Percentiles rank a stretch among this genome's conserved stretches.
Conservation (phyloP, 2,329 filamentous ascomycete species). For the Capronia americana region DNA sequence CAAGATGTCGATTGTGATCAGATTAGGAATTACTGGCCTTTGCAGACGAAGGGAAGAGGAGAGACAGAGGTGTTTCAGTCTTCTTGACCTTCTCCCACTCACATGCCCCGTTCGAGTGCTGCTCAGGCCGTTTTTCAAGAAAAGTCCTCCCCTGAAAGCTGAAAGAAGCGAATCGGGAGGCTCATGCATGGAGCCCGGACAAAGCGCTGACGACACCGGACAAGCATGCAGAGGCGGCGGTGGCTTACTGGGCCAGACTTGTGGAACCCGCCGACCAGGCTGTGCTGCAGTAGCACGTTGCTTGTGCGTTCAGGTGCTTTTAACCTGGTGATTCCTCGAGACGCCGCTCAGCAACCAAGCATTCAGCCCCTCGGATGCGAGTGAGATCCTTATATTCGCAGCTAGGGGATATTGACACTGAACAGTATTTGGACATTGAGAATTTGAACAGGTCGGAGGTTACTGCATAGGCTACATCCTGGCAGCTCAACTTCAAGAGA, state of each 20-base stretch:
- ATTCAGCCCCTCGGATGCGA: background rate
- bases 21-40: constrained; percentile 3
- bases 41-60: constrained; percentile 16
- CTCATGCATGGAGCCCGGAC: background rate
- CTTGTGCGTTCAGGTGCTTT: too few species aligned
- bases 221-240: background rate
- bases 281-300: background rate
- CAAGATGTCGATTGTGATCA: constrained; percentile 5
- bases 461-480: background rate
- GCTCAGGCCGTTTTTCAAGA: constrained; percentile 14
- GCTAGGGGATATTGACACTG: background rate
- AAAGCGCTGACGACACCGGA: constrained; percentile 17
- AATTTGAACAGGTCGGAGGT: background rate
- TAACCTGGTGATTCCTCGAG: too few species aligned
- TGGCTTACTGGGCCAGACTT: background rate
- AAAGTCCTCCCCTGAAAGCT: constrained; percentile 22
- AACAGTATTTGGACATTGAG: background rate
- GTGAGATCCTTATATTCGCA: background rate
- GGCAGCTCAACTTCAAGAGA: background rate
- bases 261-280: background rate
- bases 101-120: constrained; percentile 8
- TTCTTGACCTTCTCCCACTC: constrained; percentile 20
- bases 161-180: constrained; percentile 14
- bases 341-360: background rate
- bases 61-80: constrained; percentile 30